Base-by-base conservation (phyloP, 495 filamentous ascomycete genomes). In the Lophiostoma macrostomum region DNA sequence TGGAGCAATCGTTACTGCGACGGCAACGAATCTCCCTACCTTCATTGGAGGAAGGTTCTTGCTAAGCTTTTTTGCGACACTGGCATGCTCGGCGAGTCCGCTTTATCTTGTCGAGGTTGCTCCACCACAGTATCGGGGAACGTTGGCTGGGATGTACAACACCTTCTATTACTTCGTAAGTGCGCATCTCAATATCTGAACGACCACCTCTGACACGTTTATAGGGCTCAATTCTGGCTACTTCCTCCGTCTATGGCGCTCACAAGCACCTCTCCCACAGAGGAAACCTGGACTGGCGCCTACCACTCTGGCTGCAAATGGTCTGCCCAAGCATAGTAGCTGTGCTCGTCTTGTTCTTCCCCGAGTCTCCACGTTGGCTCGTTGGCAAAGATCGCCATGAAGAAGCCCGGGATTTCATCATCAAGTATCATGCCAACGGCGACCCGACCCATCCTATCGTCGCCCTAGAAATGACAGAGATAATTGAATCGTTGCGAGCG, bases 361-460 rank as follows among this genome's bases (percentile, higher is more conserved):
- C 81, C 1, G 82, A 85, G 58, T 79, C 74, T 12, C 81, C 81
- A n/a, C 73, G 83, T 31, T 85, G 73, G 49, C 70, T 84, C 27
- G 72, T 84, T 38, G 75, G 72, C 56, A 81, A 83, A 58, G 81
- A 82, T 52, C 73, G 77, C 16, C 64, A 69, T 41, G 74, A 82
- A 16, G 80, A 85, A 58, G 81, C 83, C 0, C 71, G 72, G 14
- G 69, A 72, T 1, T 75, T 85, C 18, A 64, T 86, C 7, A 59
- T 72, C 28, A 81, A 80, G 58, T 84, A 83, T 58, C 83, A 86
- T 46, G 80, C 79, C 12, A 80, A 84, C 51, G 77, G 78, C n/a
- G 76, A 80, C 53, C 20, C 22, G 7, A 11, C 45, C 24, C 40
- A 65, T 32, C 62, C 62, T n/a, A 38, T 65, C 28, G 62, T 65